Evolutionary conservation across 805 yeast species (phyloP).

Genomic region (Saccharomyces kudriavzevii): DNA sequence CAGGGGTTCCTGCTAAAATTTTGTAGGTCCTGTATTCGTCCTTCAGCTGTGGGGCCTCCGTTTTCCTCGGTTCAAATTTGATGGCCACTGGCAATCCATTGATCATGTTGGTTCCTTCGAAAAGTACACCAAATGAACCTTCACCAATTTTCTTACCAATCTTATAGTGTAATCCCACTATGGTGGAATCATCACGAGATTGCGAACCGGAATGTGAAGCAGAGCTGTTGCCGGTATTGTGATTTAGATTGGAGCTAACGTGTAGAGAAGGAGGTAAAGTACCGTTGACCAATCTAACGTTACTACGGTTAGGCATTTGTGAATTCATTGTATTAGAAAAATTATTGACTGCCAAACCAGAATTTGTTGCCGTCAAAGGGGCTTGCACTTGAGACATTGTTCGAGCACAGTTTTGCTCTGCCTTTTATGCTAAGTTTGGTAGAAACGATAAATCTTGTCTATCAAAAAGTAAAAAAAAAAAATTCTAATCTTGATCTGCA

Average conservation of each 20-base stretch:
- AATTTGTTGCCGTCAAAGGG: not conserved
- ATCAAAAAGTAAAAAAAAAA: not conserved
- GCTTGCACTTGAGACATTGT: not conserved
- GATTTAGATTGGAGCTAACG: conserved; percentile 1
- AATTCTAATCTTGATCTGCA: not conserved
- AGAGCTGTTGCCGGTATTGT: conserved; percentile 1
- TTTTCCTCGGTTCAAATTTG: conserved; percentile 92
- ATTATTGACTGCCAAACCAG: not conserved
- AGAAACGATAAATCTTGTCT: not conserved
- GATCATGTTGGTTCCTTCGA: conserved; percentile 88
- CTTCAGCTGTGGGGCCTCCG: conserved; percentile 94
- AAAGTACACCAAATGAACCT: conserved; percentile 95
- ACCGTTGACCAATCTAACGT: not conserved
- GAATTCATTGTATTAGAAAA: not conserved
- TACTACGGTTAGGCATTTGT: conserved; percentile 1
- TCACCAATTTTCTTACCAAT: conserved; percentile 98
- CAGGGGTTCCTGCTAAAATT: conserved; percentile 69
- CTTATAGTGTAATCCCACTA: conserved; percentile 89
- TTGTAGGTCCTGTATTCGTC: conserved; percentile 96
- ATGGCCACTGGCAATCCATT: conserved; percentile 93
- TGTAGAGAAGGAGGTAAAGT: not conserved
- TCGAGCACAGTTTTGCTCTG: not conserved
- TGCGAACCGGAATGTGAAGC: not conserved
- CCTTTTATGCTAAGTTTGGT: not conserved
- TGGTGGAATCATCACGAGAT: conserved; percentile 24